Percentiles rank a stretch among this genome's conserved stretches.
phyloP scores from a whole-genome alignment of 192 early-diverging fungal genomes.

The Podila horticola region DNA sequence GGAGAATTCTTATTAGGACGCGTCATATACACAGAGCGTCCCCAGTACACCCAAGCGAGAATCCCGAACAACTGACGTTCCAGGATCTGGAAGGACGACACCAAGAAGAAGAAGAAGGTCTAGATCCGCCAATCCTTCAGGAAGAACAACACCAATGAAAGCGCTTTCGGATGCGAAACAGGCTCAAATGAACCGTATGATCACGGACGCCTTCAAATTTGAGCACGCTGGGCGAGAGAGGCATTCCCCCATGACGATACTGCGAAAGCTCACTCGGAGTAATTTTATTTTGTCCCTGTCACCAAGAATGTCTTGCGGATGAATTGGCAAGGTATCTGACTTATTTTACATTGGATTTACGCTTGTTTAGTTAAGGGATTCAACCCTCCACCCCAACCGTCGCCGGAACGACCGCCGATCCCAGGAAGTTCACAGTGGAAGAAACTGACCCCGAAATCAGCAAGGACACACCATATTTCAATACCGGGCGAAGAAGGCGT shows the following conservation, averaged over 20 bases:
- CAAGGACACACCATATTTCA: slow-evolving; percentile 24
- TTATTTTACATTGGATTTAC: too few species aligned
- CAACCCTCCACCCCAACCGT: slow-evolving; percentile 29
- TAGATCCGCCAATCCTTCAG: slow-evolving; percentile 8
- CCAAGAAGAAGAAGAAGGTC: slow-evolving; percentile 31
- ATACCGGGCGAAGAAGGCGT: background rate
- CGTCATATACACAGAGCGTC: background rate
- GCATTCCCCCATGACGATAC: slow-evolving; percentile 46
- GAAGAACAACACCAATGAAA: slow-evolving; percentile 22
- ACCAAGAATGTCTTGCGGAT: background rate
- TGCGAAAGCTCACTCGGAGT: slow-evolving; percentile 31
- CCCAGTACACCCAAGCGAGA: slow-evolving; percentile 36
- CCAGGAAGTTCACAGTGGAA: slow-evolving; percentile 40
- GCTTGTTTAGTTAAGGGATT: slow-evolving; percentile 31
- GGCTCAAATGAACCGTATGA: slow-evolving; percentile 28
- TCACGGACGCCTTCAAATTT: slow-evolving; percentile 21
- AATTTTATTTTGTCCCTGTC: background rate
- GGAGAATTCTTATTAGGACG: slow-evolving; percentile 7
- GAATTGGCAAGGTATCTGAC: background rate
- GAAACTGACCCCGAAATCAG: slow-evolving; percentile 38
- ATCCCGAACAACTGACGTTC: slow-evolving; percentile 12
- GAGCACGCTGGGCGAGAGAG: slow-evolving; percentile 30
- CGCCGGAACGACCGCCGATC: slow-evolving; percentile 26
- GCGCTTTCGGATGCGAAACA: slow-evolving; percentile 40
- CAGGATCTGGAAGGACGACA: slow-evolving; percentile 39